These are phyloP conservation scores for Aeschynomene evenia DNA, from an alignment of 306 rosid genomes.

Conservation along the genomic window DNA sequence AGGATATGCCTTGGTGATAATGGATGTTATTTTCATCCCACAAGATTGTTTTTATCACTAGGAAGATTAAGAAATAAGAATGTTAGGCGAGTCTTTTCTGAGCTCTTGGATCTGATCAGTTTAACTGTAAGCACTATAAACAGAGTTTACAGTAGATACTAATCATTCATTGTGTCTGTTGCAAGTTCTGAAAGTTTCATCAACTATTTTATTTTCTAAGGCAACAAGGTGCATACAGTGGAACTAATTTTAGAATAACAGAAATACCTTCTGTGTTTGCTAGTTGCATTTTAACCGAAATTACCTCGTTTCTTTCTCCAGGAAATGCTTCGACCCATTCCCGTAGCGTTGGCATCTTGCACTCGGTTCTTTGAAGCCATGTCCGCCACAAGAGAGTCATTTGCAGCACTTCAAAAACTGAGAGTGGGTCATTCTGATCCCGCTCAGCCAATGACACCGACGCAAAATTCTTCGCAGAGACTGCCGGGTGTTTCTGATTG, in stretches of 20 bases:
- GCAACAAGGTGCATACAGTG: neutral
- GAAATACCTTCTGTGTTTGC: neutral
- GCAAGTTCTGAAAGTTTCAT: neutral
- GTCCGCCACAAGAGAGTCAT: conserved; percentile 97
- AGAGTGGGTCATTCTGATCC: conserved; percentile 68
- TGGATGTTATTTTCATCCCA: neutral
- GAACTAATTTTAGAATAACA: neutral
- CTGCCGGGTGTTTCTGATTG: conserved; percentile 50
- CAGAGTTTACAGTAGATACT: neutral
- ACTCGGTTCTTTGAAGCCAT: conserved; percentile 94
- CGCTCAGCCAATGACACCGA: conserved; percentile 51
- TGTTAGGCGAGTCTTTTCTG: neutral
- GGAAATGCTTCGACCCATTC: conserved; percentile 99
- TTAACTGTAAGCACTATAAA: neutral
- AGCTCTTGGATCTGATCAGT: neutral
- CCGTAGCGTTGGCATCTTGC: conserved; percentile 92
- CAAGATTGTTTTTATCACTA: neutral
- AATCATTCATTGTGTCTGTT: neutral
- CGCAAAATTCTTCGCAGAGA: conserved; percentile 59
- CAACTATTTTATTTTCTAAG: neutral
- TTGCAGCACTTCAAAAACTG: conserved; percentile 81
- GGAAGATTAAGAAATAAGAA: conserved; percentile 8
- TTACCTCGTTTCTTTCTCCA: conserved; percentile 19
- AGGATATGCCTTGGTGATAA: neutral
- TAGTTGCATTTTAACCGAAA: no score